phyloP scores from a whole-genome alignment of 345 rosid species.

The Populus deltoides region DNA sequence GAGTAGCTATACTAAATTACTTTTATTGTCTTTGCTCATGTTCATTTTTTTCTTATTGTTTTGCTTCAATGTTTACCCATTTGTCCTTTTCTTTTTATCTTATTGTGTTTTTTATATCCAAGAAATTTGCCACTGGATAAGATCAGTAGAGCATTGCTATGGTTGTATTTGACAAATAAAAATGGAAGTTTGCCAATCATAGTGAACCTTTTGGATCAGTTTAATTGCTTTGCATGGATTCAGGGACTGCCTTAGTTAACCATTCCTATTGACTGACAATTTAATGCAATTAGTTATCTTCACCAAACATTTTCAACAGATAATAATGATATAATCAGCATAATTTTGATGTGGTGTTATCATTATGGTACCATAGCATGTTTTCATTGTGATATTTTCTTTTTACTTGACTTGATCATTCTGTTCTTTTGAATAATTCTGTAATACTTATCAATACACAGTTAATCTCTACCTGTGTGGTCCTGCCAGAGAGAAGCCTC shows the following conservation, averaged over 20 bases:
- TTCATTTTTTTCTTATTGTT: background rate
- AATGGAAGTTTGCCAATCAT: background rate
- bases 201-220: background rate
- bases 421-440: background rate
- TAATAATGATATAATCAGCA: background rate
- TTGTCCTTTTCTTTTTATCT: no score
- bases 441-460: background rate
- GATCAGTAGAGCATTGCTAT: background rate
- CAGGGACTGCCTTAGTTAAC: background rate
- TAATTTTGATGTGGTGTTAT: background rate
- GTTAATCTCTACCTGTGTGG: background rate
- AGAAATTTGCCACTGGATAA: background rate
- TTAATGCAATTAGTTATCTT: background rate
- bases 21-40: background rate
- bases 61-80: no score
- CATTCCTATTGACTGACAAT: background rate
- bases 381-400: background rate
- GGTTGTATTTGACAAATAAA: background rate
- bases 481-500: background rate
- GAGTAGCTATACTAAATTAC: conserved; percentile 27
- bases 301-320: background rate
- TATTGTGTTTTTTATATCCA: background rate
- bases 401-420: background rate
- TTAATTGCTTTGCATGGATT: background rate
- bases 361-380: background rate